phyloP scores from a whole-genome alignment of 257 asterid genomes.

The Linaria vulgaris region DNA sequence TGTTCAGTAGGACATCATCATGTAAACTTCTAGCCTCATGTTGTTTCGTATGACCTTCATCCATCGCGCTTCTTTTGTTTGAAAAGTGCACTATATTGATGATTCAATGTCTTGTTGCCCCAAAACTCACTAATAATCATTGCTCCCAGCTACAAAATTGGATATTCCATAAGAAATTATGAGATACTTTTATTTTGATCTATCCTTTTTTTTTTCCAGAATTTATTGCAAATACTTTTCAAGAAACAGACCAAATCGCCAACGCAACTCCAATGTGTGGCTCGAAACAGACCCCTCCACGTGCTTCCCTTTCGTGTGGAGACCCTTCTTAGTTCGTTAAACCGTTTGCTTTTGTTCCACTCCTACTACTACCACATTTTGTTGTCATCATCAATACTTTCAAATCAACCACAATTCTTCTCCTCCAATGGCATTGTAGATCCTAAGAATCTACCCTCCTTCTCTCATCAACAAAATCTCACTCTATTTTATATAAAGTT shows the following conservation, averaged over 20 bases:
- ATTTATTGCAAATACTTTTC: slow-evolving; percentile 3
- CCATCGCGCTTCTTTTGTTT: too few species aligned
- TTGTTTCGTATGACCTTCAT: too few species aligned
- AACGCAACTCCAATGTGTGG: slow-evolving; percentile 54
- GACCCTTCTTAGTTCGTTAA: slow-evolving; percentile 35
- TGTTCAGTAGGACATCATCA: too few species aligned
- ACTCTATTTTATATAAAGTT: slow-evolving; percentile 14
- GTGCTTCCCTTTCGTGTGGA: slow-evolving; percentile 43
- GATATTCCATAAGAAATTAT: too few species aligned
- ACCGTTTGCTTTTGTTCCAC: slow-evolving; percentile 21
- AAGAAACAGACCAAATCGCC: slow-evolving; percentile 25
- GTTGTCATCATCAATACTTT: slow-evolving; percentile 22
- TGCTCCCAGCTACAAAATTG: too few species aligned
- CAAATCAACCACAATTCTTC: neutral
- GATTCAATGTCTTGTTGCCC: too few species aligned
- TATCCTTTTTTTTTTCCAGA: neutral
- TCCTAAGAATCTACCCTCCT: slow-evolving; percentile 64
- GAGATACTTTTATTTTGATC: too few species aligned
- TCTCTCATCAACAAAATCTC: slow-evolving; percentile 39
- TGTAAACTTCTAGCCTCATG: too few species aligned
- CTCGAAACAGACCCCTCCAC: slow-evolving; percentile 38
- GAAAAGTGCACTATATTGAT: too few species aligned
- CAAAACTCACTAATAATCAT: too few species aligned
- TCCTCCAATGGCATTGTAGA: slow-evolving; percentile 49
- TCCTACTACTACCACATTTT: slow-evolving; percentile 18